Percentiles rank a stretch among this genome's conserved stretches.
Evolutionary conservation across 345 rosid species (phyloP).

Genomic region (Carallia brachiata): DNA sequence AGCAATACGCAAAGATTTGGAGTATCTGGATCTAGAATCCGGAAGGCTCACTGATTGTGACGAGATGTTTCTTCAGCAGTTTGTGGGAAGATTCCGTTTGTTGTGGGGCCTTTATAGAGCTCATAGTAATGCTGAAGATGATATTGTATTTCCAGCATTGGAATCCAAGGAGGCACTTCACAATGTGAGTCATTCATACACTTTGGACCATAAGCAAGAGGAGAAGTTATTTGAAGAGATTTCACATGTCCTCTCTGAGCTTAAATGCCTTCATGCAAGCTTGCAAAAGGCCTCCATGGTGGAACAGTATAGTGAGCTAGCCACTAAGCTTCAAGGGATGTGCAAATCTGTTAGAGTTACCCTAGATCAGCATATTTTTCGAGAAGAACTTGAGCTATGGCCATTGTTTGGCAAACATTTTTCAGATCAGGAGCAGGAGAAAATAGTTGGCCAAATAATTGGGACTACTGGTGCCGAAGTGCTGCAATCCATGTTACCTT

Average conservation of each 20-base stretch:
- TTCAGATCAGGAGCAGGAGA: constrained; percentile 81
- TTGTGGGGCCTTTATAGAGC: constrained; percentile 94
- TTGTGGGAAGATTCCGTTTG: constrained; percentile 75
- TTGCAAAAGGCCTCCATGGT: constrained; percentile 29
- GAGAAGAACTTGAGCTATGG: constrained; percentile 91
- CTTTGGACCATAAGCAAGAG: constrained; percentile 87
- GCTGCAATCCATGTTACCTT: constrained; percentile 86
- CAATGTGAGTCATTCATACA: constrained; percentile 92
- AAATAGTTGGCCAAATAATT: constrained; percentile 84
- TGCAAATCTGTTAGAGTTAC: constrained; percentile 85
- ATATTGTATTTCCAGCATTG: constrained; percentile 86
- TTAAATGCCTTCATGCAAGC: constrained; percentile 56
- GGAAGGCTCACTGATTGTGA: constrained; percentile 75
- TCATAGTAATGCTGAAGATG: constrained; percentile 96
- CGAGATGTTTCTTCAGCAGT: constrained; percentile 65
- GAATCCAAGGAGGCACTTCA: constrained; percentile 93
- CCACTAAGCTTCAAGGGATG: constrained; percentile 90
- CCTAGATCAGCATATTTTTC: constrained; percentile 77
- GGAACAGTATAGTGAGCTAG: constrained; percentile 62
- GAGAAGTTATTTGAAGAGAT: constrained; percentile 87
- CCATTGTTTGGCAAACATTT: constrained; percentile 77
- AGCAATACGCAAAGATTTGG: constrained; percentile 60
- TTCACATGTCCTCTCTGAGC: constrained; percentile 61
- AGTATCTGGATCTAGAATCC: constrained; percentile 78
- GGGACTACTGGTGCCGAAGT: constrained; percentile 95